Evolutionary conservation across 2,329 filamentous ascomycete species (phyloP).

Genomic region (Colletotrichum theobromicola): DNA sequence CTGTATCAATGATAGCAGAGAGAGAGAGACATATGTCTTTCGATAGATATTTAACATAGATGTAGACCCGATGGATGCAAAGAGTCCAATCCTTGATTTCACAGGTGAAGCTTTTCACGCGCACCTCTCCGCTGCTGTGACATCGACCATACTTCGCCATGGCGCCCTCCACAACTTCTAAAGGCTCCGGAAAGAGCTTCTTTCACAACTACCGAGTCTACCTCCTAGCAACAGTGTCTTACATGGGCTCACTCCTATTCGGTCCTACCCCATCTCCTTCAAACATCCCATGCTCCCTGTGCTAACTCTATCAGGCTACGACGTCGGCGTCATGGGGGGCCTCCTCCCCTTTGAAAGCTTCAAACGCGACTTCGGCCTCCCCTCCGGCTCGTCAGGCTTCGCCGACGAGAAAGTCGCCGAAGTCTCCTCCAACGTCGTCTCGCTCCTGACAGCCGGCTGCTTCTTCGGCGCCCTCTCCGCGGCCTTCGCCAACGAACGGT

Average conservation of each 20-base stretch:
- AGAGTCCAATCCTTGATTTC: neutral
- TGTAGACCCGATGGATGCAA: neutral
- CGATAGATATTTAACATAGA: neutral
- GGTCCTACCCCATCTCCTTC: neutral
- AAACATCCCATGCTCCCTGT: neutral
- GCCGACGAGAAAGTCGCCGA: neutral
- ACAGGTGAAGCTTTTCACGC: no score
- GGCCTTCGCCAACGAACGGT: neutral
- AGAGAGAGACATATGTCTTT: neutral
- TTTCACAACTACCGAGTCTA: neutral
- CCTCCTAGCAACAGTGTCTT: neutral
- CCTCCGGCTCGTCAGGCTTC: neutral
- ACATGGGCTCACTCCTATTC: neutral
- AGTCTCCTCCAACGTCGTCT: neutral
- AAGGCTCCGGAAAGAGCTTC: neutral
- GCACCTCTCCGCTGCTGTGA: neutral
- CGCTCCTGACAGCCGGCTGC: neutral
- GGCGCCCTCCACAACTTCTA: accelerated
- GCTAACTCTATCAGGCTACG: neutral
- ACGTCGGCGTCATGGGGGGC: constrained; percentile 41
- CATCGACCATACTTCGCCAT: neutral
- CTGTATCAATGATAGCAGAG: neutral
- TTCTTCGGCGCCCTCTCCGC: neutral
- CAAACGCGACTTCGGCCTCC: constrained; percentile 36
- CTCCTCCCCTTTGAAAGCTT: constrained; percentile 42